Conservation (phyloP, 2,329 filamentous ascomycete species). For the Lasiodiplodia citricola region DNA sequence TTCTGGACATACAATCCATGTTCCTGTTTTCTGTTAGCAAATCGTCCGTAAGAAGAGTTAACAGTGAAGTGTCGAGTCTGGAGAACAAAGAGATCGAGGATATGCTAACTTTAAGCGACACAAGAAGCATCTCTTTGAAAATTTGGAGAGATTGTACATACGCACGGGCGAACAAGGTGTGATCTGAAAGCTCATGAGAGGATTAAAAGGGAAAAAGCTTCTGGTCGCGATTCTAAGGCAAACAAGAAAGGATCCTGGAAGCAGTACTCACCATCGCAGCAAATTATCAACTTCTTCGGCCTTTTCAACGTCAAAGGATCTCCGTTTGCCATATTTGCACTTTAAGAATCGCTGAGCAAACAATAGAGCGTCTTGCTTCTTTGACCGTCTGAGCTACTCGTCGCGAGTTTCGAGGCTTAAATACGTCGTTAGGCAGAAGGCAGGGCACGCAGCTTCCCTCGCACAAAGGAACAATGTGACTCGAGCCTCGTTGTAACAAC, state of each 20-base stretch:
- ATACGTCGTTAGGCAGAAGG: background rate
- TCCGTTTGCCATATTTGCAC: background rate
- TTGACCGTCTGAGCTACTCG: background rate
- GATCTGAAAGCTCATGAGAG: background rate
- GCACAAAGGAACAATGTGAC: background rate
- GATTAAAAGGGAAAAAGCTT: no score
- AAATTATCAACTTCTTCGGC: slow-evolving; percentile 26
- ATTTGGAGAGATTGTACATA: background rate
- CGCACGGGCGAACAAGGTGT: background rate
- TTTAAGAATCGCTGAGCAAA: background rate
- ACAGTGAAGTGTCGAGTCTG: background rate
- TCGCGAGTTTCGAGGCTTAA: background rate
- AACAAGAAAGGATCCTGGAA: background rate
- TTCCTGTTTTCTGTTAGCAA: background rate
- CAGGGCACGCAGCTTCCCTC: background rate
- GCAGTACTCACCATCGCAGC: slow-evolving; percentile 25
- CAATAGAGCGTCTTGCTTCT: background rate
- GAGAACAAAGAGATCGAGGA: background rate
- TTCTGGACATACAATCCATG: slow-evolving; percentile 5
- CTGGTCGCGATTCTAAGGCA: background rate
- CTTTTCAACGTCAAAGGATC: background rate
- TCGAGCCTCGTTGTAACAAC: background rate
- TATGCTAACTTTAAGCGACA: background rate
- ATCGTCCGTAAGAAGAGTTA: background rate
- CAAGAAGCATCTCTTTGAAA: background rate